Percentiles rank a stretch among this genome's conserved stretches.
phyloP scores from a whole-genome alignment of 1,284 basidiomycete species.

The Phellopilus nigrolimitatus region DNA sequence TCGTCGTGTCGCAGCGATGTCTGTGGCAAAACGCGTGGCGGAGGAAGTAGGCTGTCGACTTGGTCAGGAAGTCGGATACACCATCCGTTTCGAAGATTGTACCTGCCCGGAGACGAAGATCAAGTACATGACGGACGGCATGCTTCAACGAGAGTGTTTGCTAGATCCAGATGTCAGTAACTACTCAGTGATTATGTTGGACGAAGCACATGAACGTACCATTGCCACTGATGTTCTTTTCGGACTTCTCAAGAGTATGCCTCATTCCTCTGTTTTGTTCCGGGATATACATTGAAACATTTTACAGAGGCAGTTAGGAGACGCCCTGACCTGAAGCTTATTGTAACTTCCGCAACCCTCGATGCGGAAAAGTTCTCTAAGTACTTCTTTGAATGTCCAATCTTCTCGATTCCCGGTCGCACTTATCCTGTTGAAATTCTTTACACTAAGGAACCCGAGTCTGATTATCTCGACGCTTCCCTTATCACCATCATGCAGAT shows the following conservation, averaged over 20 bases:
- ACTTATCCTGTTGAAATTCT: slow-evolving; percentile 98
- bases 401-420: slow-evolving; percentile 99
- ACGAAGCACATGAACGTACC: slow-evolving; percentile 98
- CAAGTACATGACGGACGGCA: slow-evolving; percentile 99
- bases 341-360: slow-evolving; percentile 98
- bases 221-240: slow-evolving; percentile 98
- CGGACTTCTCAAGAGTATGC: slow-evolving; percentile 91
- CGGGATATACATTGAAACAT: slow-evolving; percentile 24
- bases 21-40: slow-evolving; percentile 97
- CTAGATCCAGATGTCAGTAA: slow-evolving; percentile 91
- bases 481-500: slow-evolving; percentile 99
- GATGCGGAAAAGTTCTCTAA: slow-evolving; percentile 99
- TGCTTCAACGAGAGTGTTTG: slow-evolving; percentile 95
- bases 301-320: slow-evolving; percentile 85
- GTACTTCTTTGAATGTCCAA: slow-evolving; percentile 97
- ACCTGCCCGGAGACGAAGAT: slow-evolving; percentile 97
- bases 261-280: background rate
- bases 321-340: slow-evolving; percentile 93
- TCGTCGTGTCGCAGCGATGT: slow-evolving; percentile 97
- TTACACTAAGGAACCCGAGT: slow-evolving; percentile 98
- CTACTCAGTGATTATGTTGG: slow-evolving; percentile 97
- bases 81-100: slow-evolving; percentile 98
- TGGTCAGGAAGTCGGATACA: slow-evolving; percentile 97
- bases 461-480: slow-evolving; percentile 97
- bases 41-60: slow-evolving; percentile 97